Evolutionary conservation across 805 yeast species (phyloP).

Genomic region (Lachancea lanzarotensis): DNA sequence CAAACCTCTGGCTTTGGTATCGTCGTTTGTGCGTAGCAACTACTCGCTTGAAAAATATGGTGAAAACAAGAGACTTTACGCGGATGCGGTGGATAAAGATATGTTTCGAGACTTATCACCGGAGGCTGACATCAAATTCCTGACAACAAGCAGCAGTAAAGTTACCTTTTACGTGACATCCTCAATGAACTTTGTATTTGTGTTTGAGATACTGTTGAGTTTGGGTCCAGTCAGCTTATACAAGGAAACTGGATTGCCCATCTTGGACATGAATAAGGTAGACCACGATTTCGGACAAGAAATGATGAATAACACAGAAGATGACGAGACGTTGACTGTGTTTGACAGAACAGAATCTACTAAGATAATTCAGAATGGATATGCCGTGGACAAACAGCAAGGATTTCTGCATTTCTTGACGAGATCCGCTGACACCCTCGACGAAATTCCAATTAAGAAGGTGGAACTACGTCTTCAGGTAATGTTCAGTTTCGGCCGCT

Average conservation of each 20-base stretch:
- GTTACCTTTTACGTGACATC: constrained; percentile 27
- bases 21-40: constrained; percentile 26
- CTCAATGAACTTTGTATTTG: constrained; percentile 23
- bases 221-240: constrained; percentile 18
- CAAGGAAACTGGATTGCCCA: constrained; percentile 29
- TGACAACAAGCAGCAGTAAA: constrained; percentile 10
- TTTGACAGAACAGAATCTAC: constrained; percentile 25
- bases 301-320: constrained; percentile 18
- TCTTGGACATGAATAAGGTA: constrained; percentile 12
- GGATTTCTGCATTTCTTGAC: constrained; percentile 25
- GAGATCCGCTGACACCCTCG: constrained; percentile 16
- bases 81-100: constrained; percentile 14
- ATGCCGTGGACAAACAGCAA: constrained; percentile 25
- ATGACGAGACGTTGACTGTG: constrained; percentile 30
- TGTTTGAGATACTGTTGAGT: constrained; percentile 26
- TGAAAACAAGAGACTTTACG: constrained; percentile 15
- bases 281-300: constrained; percentile 15
- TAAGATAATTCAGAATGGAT: constrained; percentile 32
- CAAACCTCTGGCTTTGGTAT: constrained; percentile 31
- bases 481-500: constrained; percentile 30
- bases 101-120: constrained; percentile 19
- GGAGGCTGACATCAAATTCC: neutral
- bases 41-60: constrained; percentile 30
- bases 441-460: constrained; percentile 28
- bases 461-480: constrained; percentile 28